Base-by-base conservation (phyloP, 2,329 filamentous ascomycete species). In the Aspergillus glaucus region DNA sequence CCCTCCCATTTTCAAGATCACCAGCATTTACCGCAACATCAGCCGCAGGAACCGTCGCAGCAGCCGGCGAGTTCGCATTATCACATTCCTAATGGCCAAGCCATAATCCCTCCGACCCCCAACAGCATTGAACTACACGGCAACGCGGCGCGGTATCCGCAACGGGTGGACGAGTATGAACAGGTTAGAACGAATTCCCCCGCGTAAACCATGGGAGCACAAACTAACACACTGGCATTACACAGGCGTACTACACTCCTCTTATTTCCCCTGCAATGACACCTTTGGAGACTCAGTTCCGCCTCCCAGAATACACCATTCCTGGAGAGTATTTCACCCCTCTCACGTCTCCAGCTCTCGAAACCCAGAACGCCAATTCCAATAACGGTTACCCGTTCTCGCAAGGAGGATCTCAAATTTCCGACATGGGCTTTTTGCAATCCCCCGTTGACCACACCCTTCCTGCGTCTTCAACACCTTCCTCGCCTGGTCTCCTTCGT, bases 241-340 rank as follows among this genome's bases (percentile, higher is more conserved):
- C 47, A 36, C 52, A 76, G 73, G 68, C 72, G 44, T 65, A 73
- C 10, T 77, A 75, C 57, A 77, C 74, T 7, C 74, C 74, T 17
- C 65, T 76, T 36, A 67, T 77, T 24, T 77, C 74, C 44, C 74
- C 74, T 9, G 74, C 74, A 21, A 75, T 76, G 66, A 76, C 74
- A 6, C 74, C 74, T 3, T 59, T 76, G 50, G 73, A 76, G 52
- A 67, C 66, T 28, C 70, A 73, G 55, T 74, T 75, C 47, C 67
- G 68, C 46, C 62, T 75, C 37, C 69, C 72, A 8, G 73, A 76
- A 53, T 77, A 74, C 55, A 68, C 72, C 8, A 68, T 73, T 21
- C 71, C 72, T 8, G 70, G 72, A 43, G 74, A 76, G 57, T 73
- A 75, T 55, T 75, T 77, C 53, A 77, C 72, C 21, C 74, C 74